Evolutionary conservation across 345 rosid genomes (phyloP), one percentile per base, ranked within the genome.

Genomic region (rapeseed (Brassica napus)): DNA sequence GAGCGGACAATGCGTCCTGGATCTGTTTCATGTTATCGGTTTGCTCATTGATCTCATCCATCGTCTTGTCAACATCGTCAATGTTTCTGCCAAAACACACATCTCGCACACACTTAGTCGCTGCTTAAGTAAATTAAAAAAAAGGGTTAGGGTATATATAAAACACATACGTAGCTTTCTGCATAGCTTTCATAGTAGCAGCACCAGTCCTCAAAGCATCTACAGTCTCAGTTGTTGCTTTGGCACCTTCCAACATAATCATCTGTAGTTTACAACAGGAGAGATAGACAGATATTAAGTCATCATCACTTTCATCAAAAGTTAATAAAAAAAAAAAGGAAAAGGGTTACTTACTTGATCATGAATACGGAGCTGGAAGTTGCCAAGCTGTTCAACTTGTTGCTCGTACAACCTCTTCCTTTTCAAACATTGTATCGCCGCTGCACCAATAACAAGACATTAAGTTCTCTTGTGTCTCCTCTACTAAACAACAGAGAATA

Each of bases 171-270:
- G 94, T 91, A 71, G 94, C 95, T 79, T 89, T 89, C 89, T 94
- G 97, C 99, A 91, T 93, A 68, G 94, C 91, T 85, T 93, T 88
- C 94, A 87, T 90, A 31, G 96, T 82, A 55, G 96, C 18, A 57
- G 98, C 99, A 47, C 96, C 90, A 34, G 91, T 86, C 80, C 97
- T 91, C 82, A 93, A 84, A 70, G 98, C 97, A 87, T 95, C 94
- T 34, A 91, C 97, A 69, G 93, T 91, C 75, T 91, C 91, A 0
- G 94, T 93, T 21, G 94, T 93, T 68, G 99, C 98, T 85, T 90
- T 91, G 2, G 97, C 94, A 73, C 92, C 97, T 83, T 93, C 97
- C 67, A 95, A 65, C 94, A 88, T 86, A 78, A 92, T 92, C 93
- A 91, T 89, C 98, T 94, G 80, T 4, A 44, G 49, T 34, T 55